A percentile compares a stretch with the other conserved stretches of the same genome.
Evolutionary conservation across 345 rosid genomes (phyloP).

Genomic region (Murraya paniculata): DNA sequence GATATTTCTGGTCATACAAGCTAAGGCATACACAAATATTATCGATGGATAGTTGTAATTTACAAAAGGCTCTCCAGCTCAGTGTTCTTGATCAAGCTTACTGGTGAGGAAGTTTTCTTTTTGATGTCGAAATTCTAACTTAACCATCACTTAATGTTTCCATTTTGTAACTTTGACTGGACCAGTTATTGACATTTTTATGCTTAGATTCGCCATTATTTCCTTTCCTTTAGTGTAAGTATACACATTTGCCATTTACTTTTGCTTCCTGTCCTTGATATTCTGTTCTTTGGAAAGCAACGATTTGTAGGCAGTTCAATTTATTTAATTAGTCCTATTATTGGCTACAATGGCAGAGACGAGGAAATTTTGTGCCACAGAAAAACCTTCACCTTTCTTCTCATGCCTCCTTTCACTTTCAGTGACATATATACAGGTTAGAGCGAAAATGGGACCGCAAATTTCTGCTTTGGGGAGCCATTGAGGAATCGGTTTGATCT

Average conservation of each 20-base stretch:
- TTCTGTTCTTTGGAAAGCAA: background rate
- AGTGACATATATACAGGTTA: background rate
- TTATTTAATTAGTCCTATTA: background rate
- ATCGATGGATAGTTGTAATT: background rate
- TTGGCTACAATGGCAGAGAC: too few relatives aligned
- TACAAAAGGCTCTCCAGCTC: background rate
- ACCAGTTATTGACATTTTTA: background rate
- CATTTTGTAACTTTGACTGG: background rate
- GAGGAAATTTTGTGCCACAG: too few relatives aligned
- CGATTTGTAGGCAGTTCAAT: background rate
- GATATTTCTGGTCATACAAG: slow-evolving; percentile 12
- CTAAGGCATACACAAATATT: slow-evolving; percentile 7
- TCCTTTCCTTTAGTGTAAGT: background rate
- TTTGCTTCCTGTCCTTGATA: background rate
- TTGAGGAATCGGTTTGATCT: background rate
- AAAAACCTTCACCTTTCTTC: too few relatives aligned
- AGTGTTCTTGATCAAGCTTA: background rate
- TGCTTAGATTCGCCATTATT: background rate
- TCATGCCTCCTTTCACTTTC: too few relatives aligned
- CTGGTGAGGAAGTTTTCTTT: background rate
- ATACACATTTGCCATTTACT: background rate
- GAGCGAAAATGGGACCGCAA: background rate
- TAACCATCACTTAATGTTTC: background rate
- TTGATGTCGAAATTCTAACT: background rate
- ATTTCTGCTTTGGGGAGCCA: background rate